Evolutionary conservation across 225 moss, liverwort and hornwort genomes (phyloP).

Genomic region (Marchantia polymorpha): DNA sequence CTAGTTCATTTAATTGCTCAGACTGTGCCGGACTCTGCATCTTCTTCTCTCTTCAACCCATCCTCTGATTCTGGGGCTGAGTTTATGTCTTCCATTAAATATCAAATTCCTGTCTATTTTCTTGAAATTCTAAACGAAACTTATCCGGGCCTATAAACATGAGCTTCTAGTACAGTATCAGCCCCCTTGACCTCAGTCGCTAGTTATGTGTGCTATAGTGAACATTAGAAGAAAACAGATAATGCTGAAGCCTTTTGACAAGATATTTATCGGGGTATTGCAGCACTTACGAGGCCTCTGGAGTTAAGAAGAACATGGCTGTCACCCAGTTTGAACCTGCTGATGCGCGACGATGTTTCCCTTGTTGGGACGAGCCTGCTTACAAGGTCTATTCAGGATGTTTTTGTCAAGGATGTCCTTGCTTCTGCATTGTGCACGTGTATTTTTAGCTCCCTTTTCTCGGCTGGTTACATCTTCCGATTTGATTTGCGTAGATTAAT

Average conservation of each 20-base stretch:
- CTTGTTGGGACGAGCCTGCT: constrained; percentile 80
- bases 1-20: too few relatives aligned
- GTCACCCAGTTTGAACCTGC: constrained; percentile 78
- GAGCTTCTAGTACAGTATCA: too few relatives aligned
- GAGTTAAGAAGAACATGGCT: constrained; percentile 70
- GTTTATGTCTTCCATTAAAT: too few relatives aligned
- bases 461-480: not conserved
- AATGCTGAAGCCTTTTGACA: too few relatives aligned
- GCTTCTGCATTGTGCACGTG: not conserved
- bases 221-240: not conserved
- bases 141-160: too few relatives aligned
- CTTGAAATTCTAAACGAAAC: too few relatives aligned
- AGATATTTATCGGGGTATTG: not conserved
- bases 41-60: too few relatives aligned
- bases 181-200: too few relatives aligned
- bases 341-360: constrained; percentile 77
- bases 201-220: not conserved
- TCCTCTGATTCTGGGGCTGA: too few relatives aligned
- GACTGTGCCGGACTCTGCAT: too few relatives aligned
- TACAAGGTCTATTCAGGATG: constrained; percentile 45
- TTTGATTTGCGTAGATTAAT: not conserved
- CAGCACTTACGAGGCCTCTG: constrained; percentile 63
- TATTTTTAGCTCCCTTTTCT: not conserved
- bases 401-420: not conserved
- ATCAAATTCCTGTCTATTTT: too few relatives aligned